Evolutionary conservation across 2,329 filamentous ascomycete genomes (phyloP), one percentile per base, ranked within the genome.

Genomic region (Hypoxylon rubiginosum): DNA sequence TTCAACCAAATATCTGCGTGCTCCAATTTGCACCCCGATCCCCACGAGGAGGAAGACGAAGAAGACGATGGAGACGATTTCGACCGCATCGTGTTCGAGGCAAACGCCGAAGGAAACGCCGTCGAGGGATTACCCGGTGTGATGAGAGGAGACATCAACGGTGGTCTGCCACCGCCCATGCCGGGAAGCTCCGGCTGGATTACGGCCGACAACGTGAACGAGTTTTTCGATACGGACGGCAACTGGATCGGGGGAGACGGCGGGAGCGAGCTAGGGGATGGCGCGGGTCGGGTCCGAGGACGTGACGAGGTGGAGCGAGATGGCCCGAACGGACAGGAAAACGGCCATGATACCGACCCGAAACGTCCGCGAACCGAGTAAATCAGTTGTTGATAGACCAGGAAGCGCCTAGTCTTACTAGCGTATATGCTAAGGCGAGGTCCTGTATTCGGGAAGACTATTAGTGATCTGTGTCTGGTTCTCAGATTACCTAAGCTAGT

Each of bases 171-270:
- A n/a, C 88, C 88, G 1, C 86, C 89, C 0, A 87, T 92, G 78
- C 91, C 92, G 0, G 91, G 92, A 1, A 92, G 91, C 53, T 88
- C 87, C 0, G 92, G 92, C 0, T 95, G 92, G 92, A 94, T 98
- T 75, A 98, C 95, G 15, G 92, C 92, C 8, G 95, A 97, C 61
- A 98, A 97, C 73, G 90, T 97, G 77, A 84, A 91, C 69, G 88
- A 97, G 71, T 97, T 89, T 75, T 92, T 96, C 78, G 92, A 96
- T 72, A 89, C 86, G 67, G 86, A 94, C 8, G 93, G 93, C 2
- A 94, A 95, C 75, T 95, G 91, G 87, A 91, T 92, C 68, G 86
- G 82, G 6, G 80, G 75, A 8, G 82, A 72, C 43, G 83, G 76
- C 64, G 81, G 71, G 1, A 79, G 80, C 49, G 84, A 83, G 59